These are phyloP conservation scores for Mikania micrantha DNA, from an alignment of 129 eudicot species.

Conservation along the genomic window DNA sequence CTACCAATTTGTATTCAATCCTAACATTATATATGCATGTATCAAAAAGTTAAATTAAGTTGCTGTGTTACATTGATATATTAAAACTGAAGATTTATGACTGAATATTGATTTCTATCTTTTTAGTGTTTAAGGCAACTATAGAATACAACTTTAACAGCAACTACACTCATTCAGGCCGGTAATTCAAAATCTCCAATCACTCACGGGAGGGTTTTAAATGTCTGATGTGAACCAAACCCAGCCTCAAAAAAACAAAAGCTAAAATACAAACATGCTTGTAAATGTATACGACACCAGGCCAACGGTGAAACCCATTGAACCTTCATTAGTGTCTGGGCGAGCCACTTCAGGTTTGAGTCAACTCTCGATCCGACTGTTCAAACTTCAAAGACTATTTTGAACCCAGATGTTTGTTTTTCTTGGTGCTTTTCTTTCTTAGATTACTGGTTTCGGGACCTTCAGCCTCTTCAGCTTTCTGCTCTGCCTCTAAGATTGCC, in stretches of 20 bases:
- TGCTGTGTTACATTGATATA: too few relatives aligned
- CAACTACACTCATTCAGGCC: neutral
- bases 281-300: neutral
- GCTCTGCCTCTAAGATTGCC: conserved; percentile 83
- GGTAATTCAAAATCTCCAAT: conserved; percentile 18
- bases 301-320: neutral
- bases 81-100: neutral
- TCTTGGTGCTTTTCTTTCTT: conserved; percentile 67
- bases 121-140: neutral
- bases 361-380: neutral
- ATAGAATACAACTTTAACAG: neutral
- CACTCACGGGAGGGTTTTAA: conserved; percentile 11
- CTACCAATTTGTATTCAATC: too few relatives aligned
- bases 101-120: neutral
- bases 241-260: neutral
- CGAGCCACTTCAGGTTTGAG: conserved; percentile 3
- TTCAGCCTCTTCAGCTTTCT: conserved; percentile 93
- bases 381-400: conserved; percentile 31
- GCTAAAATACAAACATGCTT: conserved; percentile 18
- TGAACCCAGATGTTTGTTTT: conserved; percentile 44
- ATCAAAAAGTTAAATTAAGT: too few relatives aligned
- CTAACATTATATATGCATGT: too few relatives aligned
- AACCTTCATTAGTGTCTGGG: neutral
- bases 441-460: conserved; percentile 66
- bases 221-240: neutral